Evolutionary conservation across 371 early-diverging fungal genomes (phyloP).

Genomic region (Phascolomyces articulosus): DNA sequence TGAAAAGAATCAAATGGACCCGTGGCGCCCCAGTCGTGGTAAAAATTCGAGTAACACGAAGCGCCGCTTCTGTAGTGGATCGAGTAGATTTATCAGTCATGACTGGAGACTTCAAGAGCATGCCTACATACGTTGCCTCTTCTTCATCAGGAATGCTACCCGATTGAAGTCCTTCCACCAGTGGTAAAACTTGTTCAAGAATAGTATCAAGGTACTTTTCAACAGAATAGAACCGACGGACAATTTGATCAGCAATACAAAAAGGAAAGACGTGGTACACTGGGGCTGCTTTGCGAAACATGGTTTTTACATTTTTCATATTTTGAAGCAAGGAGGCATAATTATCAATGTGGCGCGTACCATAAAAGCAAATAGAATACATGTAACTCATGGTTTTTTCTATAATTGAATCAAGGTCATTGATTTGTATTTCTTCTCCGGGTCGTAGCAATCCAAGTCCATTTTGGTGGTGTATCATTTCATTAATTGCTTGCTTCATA

Average conservation of each 20-base stretch:
- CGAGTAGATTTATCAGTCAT: background rate
- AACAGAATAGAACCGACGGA: background rate
- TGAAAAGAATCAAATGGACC: too few relatives aligned
- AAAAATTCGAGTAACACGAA: background rate
- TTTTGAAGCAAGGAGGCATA: background rate
- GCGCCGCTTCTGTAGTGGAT: background rate
- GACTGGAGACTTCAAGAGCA: background rate
- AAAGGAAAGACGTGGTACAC: background rate
- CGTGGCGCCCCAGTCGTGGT: too few relatives aligned
- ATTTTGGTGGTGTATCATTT: too few relatives aligned
- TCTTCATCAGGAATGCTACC: background rate
- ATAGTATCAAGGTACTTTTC: background rate
- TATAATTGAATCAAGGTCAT: too few relatives aligned
- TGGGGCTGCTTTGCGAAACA: background rate
- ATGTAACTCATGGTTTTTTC: too few relatives aligned
- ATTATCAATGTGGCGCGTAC: background rate
- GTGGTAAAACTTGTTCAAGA: too few relatives aligned
- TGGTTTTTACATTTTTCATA: background rate
- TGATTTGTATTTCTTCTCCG: too few relatives aligned
- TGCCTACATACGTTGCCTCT: background rate
- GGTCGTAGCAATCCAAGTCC: too few relatives aligned
- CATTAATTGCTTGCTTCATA: too few relatives aligned
- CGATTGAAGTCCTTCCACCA: background rate
- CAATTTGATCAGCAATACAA: background rate
- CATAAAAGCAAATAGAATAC: too few relatives aligned